These are phyloP conservation scores for Fraxinus sp. DNA, from an alignment of 305 asterid genomes.

Conservation along the genomic window DNA sequence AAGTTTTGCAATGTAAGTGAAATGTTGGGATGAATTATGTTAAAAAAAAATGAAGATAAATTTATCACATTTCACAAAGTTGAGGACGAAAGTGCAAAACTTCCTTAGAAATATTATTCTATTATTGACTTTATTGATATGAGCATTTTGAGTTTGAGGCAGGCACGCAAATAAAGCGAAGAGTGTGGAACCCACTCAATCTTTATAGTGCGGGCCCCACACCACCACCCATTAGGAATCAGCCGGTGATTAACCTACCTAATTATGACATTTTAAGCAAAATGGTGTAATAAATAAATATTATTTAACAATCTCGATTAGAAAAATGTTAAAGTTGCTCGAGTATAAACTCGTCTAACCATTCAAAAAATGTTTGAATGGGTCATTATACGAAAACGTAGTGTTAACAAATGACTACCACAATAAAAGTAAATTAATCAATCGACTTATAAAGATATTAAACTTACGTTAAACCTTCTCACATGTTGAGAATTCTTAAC, in stretches of 20 bases:
- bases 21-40: neutral
- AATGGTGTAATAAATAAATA: neutral
- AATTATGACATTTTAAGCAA: neutral
- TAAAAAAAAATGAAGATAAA: neutral
- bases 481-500: neutral
- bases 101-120: too few relatives aligned
- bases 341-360: neutral
- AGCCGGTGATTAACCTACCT: neutral
- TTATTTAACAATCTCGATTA: neutral
- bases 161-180: neutral
- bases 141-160: neutral
- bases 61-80: neutral
- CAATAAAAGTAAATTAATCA: neutral
- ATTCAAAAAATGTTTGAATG: neutral
- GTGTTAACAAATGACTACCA: neutral
- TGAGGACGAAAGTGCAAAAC: neutral
- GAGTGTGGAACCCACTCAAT: neutral
- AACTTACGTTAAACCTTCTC: neutral
- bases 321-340: neutral
- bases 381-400: neutral
- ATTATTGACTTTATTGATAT: neutral
- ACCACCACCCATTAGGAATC: neutral
- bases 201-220: neutral
- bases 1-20: neutral
- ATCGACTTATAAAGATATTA: neutral